Percentiles rank a stretch among this genome's conserved stretches.
phyloP scores from a whole-genome alignment of 495 filamentous ascomycete genomes.

The Staphylotrichum longicolle region DNA sequence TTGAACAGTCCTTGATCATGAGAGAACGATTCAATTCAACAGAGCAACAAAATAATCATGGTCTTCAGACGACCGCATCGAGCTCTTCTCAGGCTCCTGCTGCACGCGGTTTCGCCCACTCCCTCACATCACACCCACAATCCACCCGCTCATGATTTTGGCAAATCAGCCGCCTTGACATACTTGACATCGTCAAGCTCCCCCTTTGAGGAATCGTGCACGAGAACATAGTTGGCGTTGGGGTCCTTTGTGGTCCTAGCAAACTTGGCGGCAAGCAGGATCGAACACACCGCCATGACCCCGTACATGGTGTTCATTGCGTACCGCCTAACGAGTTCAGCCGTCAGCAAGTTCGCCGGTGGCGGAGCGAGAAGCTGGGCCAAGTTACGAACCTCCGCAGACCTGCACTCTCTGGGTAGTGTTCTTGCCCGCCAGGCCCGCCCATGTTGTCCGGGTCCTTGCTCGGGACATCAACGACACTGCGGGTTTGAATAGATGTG shows the following conservation, averaged over 20 bases:
- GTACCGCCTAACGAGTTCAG: conserved; percentile 5
- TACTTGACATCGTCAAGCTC: conserved; percentile 26
- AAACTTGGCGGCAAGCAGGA: conserved; percentile 19
- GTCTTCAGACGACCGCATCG: too few relatives aligned
- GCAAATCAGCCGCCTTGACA: conserved; percentile 16
- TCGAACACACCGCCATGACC: conserved; percentile 12
- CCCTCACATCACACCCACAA: too few relatives aligned
- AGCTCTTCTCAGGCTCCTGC: too few relatives aligned
- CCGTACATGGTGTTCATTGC: conserved; percentile 19
- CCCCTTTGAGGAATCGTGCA: conserved; percentile 22
- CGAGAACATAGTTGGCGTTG: conserved; percentile 18
- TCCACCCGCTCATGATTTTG: neutral
- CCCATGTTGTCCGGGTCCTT: conserved; percentile 20
- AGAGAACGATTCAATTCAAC: too few relatives aligned
- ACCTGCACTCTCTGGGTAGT: conserved; percentile 7
- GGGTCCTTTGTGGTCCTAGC: conserved; percentile 7
- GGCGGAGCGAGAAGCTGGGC: too few relatives aligned
- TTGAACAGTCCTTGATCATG: too few relatives aligned
- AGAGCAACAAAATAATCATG: too few relatives aligned
- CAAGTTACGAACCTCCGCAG: conserved; percentile 8
- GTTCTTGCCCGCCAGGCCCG: conserved; percentile 23
- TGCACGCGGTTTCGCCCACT: too few relatives aligned
- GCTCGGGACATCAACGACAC: neutral
- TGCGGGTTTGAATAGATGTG: neutral
- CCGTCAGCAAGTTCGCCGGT: too few relatives aligned